Evolutionary conservation across 768 basidiomycete genomes (phyloP).

Genomic region (Mycena albidolilacea): DNA sequence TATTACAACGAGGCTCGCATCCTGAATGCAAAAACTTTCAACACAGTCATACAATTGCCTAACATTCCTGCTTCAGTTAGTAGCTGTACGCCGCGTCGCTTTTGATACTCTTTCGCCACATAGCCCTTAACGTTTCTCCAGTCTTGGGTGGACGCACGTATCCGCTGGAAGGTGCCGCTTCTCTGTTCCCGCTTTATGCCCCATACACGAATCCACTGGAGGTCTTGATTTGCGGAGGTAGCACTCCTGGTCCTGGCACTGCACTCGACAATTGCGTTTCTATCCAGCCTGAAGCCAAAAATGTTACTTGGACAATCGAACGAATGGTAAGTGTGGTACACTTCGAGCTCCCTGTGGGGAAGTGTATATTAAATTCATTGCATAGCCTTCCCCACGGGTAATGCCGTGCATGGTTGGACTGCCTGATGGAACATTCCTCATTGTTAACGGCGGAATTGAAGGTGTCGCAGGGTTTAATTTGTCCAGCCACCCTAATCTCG

Average conservation of each 20-base stretch:
- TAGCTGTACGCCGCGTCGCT: conserved; percentile 58
- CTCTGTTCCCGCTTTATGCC: conserved; percentile 77
- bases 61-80: conserved; percentile 84
- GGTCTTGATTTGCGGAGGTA: conserved; percentile 84
- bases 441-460: conserved; percentile 70
- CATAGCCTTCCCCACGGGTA: conserved; percentile 78
- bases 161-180: conserved; percentile 80
- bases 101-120: not conserved
- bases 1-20: conserved; percentile 90
- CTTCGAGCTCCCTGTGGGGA: not conserved
- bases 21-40: conserved; percentile 75
- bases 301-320: conserved; percentile 79
- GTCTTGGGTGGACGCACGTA: conserved; percentile 84
- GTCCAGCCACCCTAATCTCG: conserved; percentile 61
- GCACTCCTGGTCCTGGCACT: conserved; percentile 66
- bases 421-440: conserved; percentile 72
- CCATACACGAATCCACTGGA: conserved; percentile 84
- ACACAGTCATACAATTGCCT: conserved; percentile 71
- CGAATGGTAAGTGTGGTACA: conserved; percentile 74
- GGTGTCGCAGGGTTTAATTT: conserved; percentile 72
- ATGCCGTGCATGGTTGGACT: conserved; percentile 79
- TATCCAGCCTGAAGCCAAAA: conserved; percentile 74
- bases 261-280: conserved; percentile 80
- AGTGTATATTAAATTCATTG: not conserved
- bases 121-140: conserved; percentile 35